These are phyloP conservation scores for Fusarium tjaetaba DNA, from an alignment of 2,329 filamentous ascomycete species.

Conservation along the genomic window DNA sequence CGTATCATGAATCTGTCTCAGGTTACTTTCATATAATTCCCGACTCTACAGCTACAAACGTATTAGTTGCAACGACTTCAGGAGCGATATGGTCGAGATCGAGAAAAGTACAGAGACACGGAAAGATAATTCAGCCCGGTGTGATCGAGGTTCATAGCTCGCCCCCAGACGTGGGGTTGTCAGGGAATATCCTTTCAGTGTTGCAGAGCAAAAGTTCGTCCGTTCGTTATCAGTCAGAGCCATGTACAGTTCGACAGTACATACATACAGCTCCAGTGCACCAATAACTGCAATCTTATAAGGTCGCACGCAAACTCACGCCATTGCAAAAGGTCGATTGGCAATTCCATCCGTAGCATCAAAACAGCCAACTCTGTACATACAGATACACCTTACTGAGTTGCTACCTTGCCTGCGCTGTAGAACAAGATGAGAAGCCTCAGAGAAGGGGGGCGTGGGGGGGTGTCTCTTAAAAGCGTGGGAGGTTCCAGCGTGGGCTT, in stretches of 20 bases:
- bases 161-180: slow-evolving; percentile 21
- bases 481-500: slow-evolving; percentile 27
- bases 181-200: slow-evolving; percentile 5
- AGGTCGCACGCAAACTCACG: slow-evolving; percentile 10
- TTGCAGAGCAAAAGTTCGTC: slow-evolving; percentile 3
- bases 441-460: slow-evolving; percentile 32
- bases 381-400: not conserved
- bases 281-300: not conserved
- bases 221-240: slow-evolving; percentile 24
- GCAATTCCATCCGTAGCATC: slow-evolving; percentile 11
- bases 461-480: slow-evolving; percentile 36
- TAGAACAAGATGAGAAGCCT: slow-evolving; percentile 26
- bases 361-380: not conserved
- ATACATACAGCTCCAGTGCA: not conserved
- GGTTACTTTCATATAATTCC: not conserved
- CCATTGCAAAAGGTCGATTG: slow-evolving; percentile 18
- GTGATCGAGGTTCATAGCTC: not conserved
- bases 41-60: not conserved
- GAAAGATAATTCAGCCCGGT: not conserved
- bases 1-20: slow-evolving; percentile 3
- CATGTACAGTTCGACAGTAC: not conserved
- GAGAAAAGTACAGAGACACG: not conserved
- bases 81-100: not conserved
- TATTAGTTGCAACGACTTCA: not conserved
- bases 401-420: not conserved